Evolutionary conservation across 345 rosid genomes (phyloP), one percentile per base, ranked within the genome.

Genomic region (Clarkia xantiana): DNA sequence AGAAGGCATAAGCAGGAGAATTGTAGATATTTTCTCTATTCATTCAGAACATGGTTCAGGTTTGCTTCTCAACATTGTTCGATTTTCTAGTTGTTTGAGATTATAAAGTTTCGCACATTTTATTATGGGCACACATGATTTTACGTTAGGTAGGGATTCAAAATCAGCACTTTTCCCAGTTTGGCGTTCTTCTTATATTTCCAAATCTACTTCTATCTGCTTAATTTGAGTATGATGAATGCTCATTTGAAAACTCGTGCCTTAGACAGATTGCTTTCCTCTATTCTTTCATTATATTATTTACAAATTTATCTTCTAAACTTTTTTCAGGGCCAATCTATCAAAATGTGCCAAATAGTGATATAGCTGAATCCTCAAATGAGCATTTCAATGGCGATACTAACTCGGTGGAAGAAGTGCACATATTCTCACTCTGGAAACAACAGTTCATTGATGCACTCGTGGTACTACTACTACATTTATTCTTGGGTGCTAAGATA

Each of bases 21-120:
- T 69, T 61, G 95, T 82, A 61, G 97, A 89, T 66, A 82, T 82
- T 54, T 89, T 85, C 73, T 89, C 95, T 23, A 68, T 76, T 63
- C 95, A 80, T 69, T 78, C 94, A 18, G 64, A 15, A 53, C 57
- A 51, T 39, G 58, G 17, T 41, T 15, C 75, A 68, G 94, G 94
- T 84, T 65, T 39, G 25, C 18, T 29, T 51, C 36, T 53, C 52
- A 46, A 40, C 46, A 18, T 44, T 49, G 11, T 40, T 23, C 11
- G 9, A 52, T 54, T 23, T 49, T 14, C 47, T 44, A 8, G 47
- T 44, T 44, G 9, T 29, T 0, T 29, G 36, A 29, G 36, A 29
- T 29, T 29, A 29, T 29, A 29, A 29, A 29, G 7, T 29, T n/a
- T n/a, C n/a, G n/a, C n/a, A n/a, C n/a, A n/a, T n/a, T n/a, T n/a